phyloP scores from a whole-genome alignment of 768 basidiomycete genomes.

The Stropharia rugosoannulata region DNA sequence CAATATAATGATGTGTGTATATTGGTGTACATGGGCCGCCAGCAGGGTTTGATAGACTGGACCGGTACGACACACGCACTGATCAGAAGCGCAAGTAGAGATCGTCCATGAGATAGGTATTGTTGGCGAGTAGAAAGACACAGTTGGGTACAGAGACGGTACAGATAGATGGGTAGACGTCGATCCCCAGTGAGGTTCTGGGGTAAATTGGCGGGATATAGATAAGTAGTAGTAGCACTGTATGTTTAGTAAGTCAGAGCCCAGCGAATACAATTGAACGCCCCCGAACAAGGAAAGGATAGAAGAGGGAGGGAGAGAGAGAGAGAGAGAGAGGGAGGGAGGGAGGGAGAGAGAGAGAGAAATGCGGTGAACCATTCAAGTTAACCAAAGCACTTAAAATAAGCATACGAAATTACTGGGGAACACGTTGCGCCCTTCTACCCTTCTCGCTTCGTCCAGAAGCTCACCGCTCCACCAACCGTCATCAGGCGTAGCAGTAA shows the following conservation, averaged over 20 bases:
- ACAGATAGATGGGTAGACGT: background rate
- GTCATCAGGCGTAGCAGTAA: slow-evolving; percentile 91
- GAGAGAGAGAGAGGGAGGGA: background rate
- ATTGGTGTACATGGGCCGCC: too few relatives aligned
- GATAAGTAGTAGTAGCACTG: background rate
- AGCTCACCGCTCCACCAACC: slow-evolving; percentile 98
- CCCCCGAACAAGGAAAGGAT: background rate
- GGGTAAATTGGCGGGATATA: background rate
- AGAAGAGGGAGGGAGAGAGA: background rate
- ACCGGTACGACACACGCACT: background rate
- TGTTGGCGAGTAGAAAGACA: background rate
- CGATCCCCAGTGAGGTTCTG: background rate
- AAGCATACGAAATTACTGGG: slow-evolving; percentile 86
- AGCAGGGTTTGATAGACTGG: background rate
- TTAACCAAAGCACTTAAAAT: slow-evolving; percentile 41
- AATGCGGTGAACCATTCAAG: background rate
- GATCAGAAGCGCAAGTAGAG: background rate
- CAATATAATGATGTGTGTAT: too few relatives aligned
- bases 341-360: background rate
- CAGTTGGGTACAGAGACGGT: background rate
- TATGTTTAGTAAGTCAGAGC: background rate
- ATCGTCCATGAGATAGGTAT: background rate
- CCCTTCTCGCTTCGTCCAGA: slow-evolving; percentile 69
- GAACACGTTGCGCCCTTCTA: slow-evolving; percentile 74
- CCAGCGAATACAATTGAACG: background rate